Base-by-base conservation (phyloP, 2,329 filamentous ascomycete species). In the Ophiostoma australiae region DNA sequence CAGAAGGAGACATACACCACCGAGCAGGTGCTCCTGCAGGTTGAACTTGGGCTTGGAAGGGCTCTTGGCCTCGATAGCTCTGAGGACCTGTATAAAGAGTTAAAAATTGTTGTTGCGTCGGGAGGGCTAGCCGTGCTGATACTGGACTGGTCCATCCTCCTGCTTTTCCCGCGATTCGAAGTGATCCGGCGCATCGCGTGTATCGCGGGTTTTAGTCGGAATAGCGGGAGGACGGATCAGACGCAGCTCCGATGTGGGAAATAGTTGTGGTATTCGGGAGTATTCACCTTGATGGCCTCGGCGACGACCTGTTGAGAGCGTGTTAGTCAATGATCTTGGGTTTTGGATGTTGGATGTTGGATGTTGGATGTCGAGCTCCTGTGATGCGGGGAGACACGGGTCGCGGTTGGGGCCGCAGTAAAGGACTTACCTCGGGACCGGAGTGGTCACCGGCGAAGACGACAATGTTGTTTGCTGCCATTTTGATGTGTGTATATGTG, bases 11-110 rank as follows among this genome's bases (percentile, higher is more conserved):
- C 92, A 84, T 87, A 97, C 94, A 77, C 95, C 94, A 77, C 95
- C 94, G 72, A 99, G 87, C 71, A 96, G 85, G 79, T 97, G 93
- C 71, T 97, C 89, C 79, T 97, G 87, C 77, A 97, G 90, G 79
- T 95, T 93, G 84, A 98, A 97, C 77, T 90, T 90, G 79, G 83
- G 84, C 70, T 91, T 85, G 75, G 89, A 87, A 71, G 89, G 86
- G 78, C 88, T 89, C 76, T 84, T 82, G 76, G 89, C 86, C 83
- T 97, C 91, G 72, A 98, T 84, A 4, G 90, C 85, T 79, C 90
- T 91, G 78, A 98, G 86, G 75, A 95, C 83, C 92, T 96, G 77
- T 61, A 39, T 27, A 11, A 6, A 33, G 33, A 44, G 69, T 72
- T 65, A 70, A 35, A 44, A 66, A 17, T 13, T 27, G 52, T 27